Percentiles rank a stretch among this genome's conserved stretches.
phyloP scores from a whole-genome alignment of 2,329 filamentous ascomycete species.

The Botrytis deweyae region DNA sequence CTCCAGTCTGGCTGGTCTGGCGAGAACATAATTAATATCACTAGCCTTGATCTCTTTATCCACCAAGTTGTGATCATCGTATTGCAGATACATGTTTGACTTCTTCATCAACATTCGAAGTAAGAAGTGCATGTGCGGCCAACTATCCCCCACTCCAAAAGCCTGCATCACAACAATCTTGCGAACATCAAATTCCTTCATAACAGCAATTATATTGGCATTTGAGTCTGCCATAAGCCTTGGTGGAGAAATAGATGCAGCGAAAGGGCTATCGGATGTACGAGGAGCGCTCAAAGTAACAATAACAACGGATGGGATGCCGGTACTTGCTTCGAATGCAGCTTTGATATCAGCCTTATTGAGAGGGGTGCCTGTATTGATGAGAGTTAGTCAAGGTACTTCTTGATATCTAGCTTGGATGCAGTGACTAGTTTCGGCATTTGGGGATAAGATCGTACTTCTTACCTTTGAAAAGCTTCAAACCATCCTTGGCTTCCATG shows the following conservation, averaged over 20 bases:
- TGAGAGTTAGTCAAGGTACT: background rate
- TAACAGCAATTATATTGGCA: slow-evolving; percentile 42
- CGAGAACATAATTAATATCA: slow-evolving; percentile 25
- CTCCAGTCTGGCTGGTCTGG: slow-evolving; percentile 26
- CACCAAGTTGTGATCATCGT: slow-evolving; percentile 48
- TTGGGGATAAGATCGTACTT: background rate
- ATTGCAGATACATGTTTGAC: slow-evolving; percentile 48
- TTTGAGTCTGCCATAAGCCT: slow-evolving; percentile 47
- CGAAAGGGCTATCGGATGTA: slow-evolving; percentile 34
- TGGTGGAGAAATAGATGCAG: slow-evolving; percentile 10
- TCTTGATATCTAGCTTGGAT: background rate
- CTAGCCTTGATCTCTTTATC: slow-evolving; percentile 28
- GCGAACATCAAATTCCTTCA: slow-evolving; percentile 35
- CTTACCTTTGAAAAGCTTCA: slow-evolving; percentile 44
- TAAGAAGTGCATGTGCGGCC: slow-evolving; percentile 43
- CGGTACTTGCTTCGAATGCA: slow-evolving; percentile 48
- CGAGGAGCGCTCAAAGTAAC: slow-evolving; percentile 40
- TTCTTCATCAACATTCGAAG: slow-evolving; percentile 47
- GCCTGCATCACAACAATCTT: slow-evolving; percentile 51
- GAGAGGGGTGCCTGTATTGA: slow-evolving; percentile 35
- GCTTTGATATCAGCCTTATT: slow-evolving; percentile 41
- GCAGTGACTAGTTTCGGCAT: background rate
- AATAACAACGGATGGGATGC: slow-evolving; percentile 50
- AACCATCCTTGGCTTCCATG: slow-evolving; percentile 37
- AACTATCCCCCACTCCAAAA: slow-evolving; percentile 50